Conservation (phyloP, 495 filamentous ascomycete species). For the Neurospora sp. region DNA sequence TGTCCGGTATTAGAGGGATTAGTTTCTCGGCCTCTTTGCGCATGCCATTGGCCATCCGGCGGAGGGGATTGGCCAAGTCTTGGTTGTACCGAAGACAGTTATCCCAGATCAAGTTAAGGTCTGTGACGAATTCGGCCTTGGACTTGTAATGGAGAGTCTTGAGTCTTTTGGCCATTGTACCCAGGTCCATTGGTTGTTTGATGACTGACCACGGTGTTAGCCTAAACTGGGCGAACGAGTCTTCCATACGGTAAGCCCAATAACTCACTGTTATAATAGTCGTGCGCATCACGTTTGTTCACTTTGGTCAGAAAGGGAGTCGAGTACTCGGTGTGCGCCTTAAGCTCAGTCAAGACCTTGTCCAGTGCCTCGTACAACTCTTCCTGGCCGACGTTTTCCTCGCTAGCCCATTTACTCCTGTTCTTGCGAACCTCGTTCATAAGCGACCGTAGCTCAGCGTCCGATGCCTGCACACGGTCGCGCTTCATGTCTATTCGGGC, state of each 20-base stretch:
- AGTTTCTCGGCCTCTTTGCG: slow-evolving; percentile 92
- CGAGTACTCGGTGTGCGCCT: slow-evolving; percentile 93
- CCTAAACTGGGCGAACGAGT: neutral
- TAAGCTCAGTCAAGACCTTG: slow-evolving; percentile 90
- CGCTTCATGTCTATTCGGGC: slow-evolving; percentile 88
- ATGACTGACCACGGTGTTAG: slow-evolving; percentile 53
- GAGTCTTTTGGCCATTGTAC: slow-evolving; percentile 96
- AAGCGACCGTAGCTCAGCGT: slow-evolving; percentile 79
- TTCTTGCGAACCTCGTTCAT: slow-evolving; percentile 98
- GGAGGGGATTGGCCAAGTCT: slow-evolving; percentile 72
- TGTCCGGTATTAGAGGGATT: slow-evolving; percentile 87
- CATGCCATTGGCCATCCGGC: slow-evolving; percentile 94
- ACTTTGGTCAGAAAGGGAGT: slow-evolving; percentile 85
- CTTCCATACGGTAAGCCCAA: neutral
- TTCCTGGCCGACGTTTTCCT: slow-evolving; percentile 93
- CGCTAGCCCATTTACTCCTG: slow-evolving; percentile 95
- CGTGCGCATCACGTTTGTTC: slow-evolving; percentile 92
- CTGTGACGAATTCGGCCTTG: slow-evolving; percentile 88
- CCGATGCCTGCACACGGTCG: slow-evolving; percentile 75
- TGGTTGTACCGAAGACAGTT: slow-evolving; percentile 96
- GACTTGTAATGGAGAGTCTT: slow-evolving; percentile 80
- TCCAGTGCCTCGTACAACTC: slow-evolving; percentile 95
- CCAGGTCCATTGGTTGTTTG: slow-evolving; percentile 96
- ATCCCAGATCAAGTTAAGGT: slow-evolving; percentile 89
- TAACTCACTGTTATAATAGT: slow-evolving; percentile 72